A percentile compares a stretch with the other conserved stretches of the same genome.
Evolutionary conservation across 768 basidiomycete species (phyloP).

Genomic region (Macrocybe gigantea): DNA sequence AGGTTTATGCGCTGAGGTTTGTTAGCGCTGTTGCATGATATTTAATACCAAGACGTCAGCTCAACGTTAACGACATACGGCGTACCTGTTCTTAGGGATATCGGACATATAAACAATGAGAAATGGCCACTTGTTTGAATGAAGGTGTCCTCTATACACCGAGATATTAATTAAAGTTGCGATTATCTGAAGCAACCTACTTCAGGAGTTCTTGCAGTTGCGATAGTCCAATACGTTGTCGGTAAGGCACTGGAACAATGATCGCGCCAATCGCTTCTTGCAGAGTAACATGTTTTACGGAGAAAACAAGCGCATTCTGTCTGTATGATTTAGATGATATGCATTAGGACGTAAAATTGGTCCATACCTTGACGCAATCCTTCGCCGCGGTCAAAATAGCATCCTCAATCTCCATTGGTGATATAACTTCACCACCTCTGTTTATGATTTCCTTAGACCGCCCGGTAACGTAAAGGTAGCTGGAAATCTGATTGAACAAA

Average conservation of each 20-base stretch:
- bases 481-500: constrained; percentile 3
- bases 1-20: constrained; percentile 43
- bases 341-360: not conserved
- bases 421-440: constrained; percentile 56
- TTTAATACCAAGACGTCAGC: not conserved
- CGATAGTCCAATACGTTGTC: constrained; percentile 30
- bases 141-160: constrained; percentile 30
- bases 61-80: not conserved
- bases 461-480: constrained; percentile 46
- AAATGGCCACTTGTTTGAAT: constrained; percentile 46
- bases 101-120: constrained; percentile 41
- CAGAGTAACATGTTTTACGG: constrained; percentile 38
- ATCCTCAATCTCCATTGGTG: constrained; percentile 57
- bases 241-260: constrained; percentile 27
- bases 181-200: constrained; percentile 11
- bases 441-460: constrained; percentile 57
- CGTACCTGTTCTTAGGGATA: constrained; percentile 37
- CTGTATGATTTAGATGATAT: not conserved
- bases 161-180: not conserved
- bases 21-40: constrained; percentile 24
- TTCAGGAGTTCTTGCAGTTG: constrained; percentile 37
- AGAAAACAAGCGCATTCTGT: constrained; percentile 35
- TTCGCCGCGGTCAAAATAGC: constrained; percentile 40
- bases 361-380: constrained; percentile 30
- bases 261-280: constrained; percentile 43